Evolutionary conservation across 1,284 basidiomycete species (phyloP).

Genomic region (Peniophora sp.): DNA sequence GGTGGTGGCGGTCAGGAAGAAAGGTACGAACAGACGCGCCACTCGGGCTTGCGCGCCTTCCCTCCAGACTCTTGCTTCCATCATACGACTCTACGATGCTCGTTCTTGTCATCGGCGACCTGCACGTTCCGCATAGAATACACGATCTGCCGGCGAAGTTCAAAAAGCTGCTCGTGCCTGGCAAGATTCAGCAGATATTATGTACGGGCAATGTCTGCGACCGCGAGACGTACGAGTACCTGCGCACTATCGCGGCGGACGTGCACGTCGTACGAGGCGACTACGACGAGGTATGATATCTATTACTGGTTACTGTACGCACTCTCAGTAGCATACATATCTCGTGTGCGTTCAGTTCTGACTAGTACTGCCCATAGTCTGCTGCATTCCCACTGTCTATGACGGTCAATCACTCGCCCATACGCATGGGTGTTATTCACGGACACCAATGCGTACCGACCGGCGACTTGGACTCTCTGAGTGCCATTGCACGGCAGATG

Average conservation of each 20-base stretch:
- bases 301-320: not conserved
- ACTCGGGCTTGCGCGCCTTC: not conserved
- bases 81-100: conserved; percentile 38
- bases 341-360: not conserved
- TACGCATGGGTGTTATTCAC: conserved; percentile 90
- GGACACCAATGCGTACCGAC: conserved; percentile 93
- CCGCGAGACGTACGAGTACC: conserved; percentile 94
- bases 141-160: conserved; percentile 95
- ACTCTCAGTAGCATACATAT: not conserved
- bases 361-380: too few species aligned
- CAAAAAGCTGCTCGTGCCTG: conserved; percentile 93
- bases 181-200: conserved; percentile 97
- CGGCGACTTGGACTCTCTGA: conserved; percentile 86
- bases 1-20: not conserved
- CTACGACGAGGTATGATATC: conserved; percentile 85
- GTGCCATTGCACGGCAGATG: conserved; percentile 87
- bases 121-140: conserved; percentile 84
- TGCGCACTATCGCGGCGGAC: conserved; percentile 94
- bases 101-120: conserved; percentile 90
- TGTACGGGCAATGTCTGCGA: conserved; percentile 98
- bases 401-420: conserved; percentile 79
- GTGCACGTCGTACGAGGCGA: conserved; percentile 91
- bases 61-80: not conserved
- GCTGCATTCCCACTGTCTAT: conserved; percentile 78
- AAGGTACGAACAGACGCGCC: not conserved